Evolutionary conservation across 169 alveolate genomes (phyloP).

Genomic region (Cryptosporidium bovis): DNA sequence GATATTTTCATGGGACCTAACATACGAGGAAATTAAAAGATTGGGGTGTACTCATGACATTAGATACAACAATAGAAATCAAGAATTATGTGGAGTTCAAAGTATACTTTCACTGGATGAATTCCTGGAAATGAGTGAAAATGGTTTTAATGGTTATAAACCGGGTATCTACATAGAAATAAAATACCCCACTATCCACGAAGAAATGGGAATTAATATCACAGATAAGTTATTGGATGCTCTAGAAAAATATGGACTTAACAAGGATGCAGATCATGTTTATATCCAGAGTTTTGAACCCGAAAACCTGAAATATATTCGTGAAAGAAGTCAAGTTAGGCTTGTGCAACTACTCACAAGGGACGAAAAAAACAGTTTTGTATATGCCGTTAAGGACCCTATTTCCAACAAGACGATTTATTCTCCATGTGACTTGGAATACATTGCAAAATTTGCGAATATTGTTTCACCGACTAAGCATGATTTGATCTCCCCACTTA

Average conservation of each 20-base stretch:
- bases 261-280: neutral
- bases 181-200: constrained; percentile 37
- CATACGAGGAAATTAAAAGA: constrained; percentile 77
- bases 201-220: constrained; percentile 23
- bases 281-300: constrained; percentile 71
- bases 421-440: constrained; percentile 13
- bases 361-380: constrained; percentile 30
- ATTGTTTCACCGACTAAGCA: constrained; percentile 63
- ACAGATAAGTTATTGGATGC: constrained; percentile 47
- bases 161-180: constrained; percentile 62
- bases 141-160: constrained; percentile 15
- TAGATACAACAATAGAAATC: constrained; percentile 76
- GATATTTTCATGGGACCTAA: constrained; percentile 79
- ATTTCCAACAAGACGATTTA: constrained; percentile 6
- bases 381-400: constrained; percentile 29
- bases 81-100: constrained; percentile 68
- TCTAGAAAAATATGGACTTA: constrained; percentile 39
- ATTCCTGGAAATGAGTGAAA: constrained; percentile 67
- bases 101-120: constrained; percentile 79
- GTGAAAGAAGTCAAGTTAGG: constrained; percentile 32
- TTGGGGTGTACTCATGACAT: constrained; percentile 76
- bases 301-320: constrained; percentile 33
- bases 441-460: constrained; percentile 41
- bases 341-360: constrained; percentile 55
- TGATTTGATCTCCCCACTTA: constrained; percentile 8